Evolutionary conservation across 2,329 filamentous ascomycete genomes (phyloP).

Genomic region (Geosmithia morbida): DNA sequence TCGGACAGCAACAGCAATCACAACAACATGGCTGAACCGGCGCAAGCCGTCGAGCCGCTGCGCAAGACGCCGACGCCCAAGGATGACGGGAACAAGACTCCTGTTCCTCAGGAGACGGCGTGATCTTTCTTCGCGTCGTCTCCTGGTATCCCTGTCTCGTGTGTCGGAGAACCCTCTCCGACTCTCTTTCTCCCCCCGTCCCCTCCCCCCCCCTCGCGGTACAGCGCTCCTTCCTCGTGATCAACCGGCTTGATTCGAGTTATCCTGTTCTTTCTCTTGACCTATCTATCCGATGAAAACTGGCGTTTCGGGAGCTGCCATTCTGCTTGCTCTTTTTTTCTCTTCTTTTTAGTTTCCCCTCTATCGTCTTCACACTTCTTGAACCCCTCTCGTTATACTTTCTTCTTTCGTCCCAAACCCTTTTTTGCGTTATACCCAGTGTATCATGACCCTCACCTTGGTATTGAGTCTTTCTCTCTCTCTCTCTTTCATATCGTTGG

Average conservation of each 20-base stretch:
- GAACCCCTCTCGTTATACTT: not conserved
- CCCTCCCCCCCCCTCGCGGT: too few relatives aligned
- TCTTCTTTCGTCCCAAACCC: not conserved
- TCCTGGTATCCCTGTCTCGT: not conserved
- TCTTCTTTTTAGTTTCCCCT: too few relatives aligned
- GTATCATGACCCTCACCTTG: constrained; percentile 4
- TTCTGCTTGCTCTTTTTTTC: too few relatives aligned
- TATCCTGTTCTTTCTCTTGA: not conserved
- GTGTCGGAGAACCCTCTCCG: too few relatives aligned
- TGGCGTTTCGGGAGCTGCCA: constrained; percentile 1
- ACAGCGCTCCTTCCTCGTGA: too few relatives aligned
- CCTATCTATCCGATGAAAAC: not conserved
- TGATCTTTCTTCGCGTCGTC: not conserved
- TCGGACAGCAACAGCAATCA: constrained; percentile 8
- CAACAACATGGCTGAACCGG: constrained; percentile 17
- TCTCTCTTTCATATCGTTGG: not conserved
- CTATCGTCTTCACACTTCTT: not conserved
- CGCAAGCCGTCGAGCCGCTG: constrained; percentile 22
- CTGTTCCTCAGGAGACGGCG: constrained; percentile 10
- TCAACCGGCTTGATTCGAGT: too few relatives aligned
- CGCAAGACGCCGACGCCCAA: constrained; percentile 19
- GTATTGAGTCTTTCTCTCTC: not conserved
- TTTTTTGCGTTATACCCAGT: constrained; percentile 17
- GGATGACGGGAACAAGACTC: constrained; percentile 7
- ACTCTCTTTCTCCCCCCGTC: too few relatives aligned